Evolutionary conservation across 116 monocot genomes (phyloP).

Genomic region (Posidonia oceanica): DNA sequence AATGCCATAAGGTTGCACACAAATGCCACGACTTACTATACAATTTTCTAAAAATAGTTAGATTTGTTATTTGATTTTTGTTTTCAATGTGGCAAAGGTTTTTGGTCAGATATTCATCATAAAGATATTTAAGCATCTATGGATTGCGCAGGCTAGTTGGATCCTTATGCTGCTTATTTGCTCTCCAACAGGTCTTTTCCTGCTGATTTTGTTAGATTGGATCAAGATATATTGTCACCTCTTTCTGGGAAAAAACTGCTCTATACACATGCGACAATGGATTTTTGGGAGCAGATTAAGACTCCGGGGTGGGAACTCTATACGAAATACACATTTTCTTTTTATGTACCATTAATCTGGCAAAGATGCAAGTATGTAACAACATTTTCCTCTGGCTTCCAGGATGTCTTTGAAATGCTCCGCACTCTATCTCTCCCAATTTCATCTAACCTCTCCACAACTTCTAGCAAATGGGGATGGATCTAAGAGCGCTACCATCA

Average conservation of each 20-base stretch:
- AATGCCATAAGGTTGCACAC: too few species aligned
- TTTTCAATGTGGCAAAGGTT: too few species aligned
- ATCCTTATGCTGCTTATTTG: not conserved
- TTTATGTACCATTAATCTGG: not conserved
- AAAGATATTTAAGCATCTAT: too few species aligned
- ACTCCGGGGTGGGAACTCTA: conserved; percentile 63
- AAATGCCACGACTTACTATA: too few species aligned
- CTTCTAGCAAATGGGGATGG: conserved; percentile 57
- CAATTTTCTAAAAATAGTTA: too few species aligned
- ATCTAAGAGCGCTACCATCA: conserved; percentile 40
- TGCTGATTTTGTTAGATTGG: conserved; percentile 85
- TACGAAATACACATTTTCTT: not conserved
- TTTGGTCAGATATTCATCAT: too few species aligned
- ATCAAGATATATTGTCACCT: conserved; percentile 96
- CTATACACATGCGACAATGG: conserved; percentile 76
- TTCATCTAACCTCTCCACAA: conserved; percentile 59
- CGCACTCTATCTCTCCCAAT: conserved; percentile 71
- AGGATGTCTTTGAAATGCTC: conserved; percentile 98
- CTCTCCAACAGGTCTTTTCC: conserved; percentile 58
- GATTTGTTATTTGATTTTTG: too few species aligned
- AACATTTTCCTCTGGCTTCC: conserved; percentile 1
- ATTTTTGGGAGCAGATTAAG: conserved; percentile 97
- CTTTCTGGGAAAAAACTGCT: conserved; percentile 90
- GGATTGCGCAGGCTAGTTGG: too few species aligned
- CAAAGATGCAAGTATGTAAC: not conserved